These are phyloP conservation scores for Pseudogymnoascus destructans DNA, from an alignment of 2,329 filamentous ascomycete species.

Conservation along the genomic window DNA sequence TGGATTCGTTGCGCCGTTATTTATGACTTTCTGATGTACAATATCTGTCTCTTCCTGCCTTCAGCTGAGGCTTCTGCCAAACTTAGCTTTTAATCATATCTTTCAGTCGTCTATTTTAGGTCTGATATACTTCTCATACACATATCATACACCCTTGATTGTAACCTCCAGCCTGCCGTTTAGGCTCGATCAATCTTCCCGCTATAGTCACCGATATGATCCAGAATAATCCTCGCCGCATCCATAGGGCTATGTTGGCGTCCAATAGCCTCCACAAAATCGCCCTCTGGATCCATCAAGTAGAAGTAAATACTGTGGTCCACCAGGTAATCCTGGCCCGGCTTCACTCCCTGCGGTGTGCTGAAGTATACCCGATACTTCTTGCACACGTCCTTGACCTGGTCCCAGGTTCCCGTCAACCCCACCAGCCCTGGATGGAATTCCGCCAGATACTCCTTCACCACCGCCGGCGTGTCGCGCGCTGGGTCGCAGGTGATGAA, in stretches of 20 bases:
- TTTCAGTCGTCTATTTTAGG: not conserved
- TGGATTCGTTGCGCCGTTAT: constrained; percentile 7
- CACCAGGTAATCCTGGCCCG: constrained; percentile 91
- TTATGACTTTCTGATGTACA: constrained; percentile 4
- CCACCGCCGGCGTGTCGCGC: constrained; percentile 71
- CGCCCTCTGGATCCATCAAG: constrained; percentile 94
- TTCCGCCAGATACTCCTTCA: constrained; percentile 77
- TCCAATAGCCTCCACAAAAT: constrained; percentile 95
- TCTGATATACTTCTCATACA: constrained; percentile 2
- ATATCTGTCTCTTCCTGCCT: not conserved
- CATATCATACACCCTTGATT: not conserved
- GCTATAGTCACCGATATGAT: constrained; percentile 73
- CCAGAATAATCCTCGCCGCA: constrained; percentile 69
- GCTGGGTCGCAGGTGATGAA: constrained; percentile 95
- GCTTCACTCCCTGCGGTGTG: constrained; percentile 75
- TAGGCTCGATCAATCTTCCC: constrained; percentile 23
- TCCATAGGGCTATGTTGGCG: constrained; percentile 84
- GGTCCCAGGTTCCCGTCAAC: constrained; percentile 82
- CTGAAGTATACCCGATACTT: constrained; percentile 95
- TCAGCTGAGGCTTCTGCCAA: not conserved
- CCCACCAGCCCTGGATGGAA: constrained; percentile 82
- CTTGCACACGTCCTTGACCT: constrained; percentile 91
- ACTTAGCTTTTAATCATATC: not conserved
- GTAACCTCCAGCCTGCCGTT: not conserved
- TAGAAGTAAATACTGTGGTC: constrained; percentile 99